A percentile compares a stretch with the other conserved stretches of the same genome.
These are phyloP conservation scores for Hepatocystis sp. DNA, from an alignment of 169 alveolate genomes.

Conservation along the genomic window DNA sequence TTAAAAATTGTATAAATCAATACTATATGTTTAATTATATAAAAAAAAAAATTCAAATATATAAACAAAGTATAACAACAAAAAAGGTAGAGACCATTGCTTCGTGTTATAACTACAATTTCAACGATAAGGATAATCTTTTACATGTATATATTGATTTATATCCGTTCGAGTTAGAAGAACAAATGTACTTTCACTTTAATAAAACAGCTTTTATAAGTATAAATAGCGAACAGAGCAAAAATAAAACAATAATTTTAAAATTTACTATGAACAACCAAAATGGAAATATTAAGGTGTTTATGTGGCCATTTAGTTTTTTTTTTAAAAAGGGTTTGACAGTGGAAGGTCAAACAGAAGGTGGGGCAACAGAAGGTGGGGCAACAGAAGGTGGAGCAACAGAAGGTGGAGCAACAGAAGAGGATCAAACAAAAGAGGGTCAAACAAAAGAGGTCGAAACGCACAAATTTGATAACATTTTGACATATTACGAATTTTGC, in stretches of 20 bases:
- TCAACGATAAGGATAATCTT: constrained; percentile 6
- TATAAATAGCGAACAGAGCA: constrained; percentile 11
- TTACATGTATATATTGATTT: constrained; percentile 44
- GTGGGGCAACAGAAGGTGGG: too few species aligned
- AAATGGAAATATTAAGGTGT: constrained; percentile 34
- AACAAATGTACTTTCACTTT: constrained; percentile 18
- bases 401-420: too few species aligned
- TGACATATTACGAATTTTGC: constrained; percentile 12
- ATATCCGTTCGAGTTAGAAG: constrained; percentile 6
- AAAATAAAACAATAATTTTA: constrained; percentile 36
- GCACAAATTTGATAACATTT: not conserved
- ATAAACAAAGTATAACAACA: not conserved
- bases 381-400: too few species aligned
- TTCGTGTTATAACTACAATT: constrained; percentile 32
- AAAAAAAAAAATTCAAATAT: constrained; percentile 14
- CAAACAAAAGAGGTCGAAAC: constrained; percentile 5
- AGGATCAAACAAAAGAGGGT: not conserved
- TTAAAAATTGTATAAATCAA: constrained; percentile 47
- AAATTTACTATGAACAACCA: constrained; percentile 30
- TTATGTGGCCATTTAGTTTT: constrained; percentile 63
- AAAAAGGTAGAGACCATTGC: constrained; percentile 11
- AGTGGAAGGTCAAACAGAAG: too few species aligned
- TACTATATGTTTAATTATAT: constrained; percentile 28
- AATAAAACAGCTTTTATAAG: constrained; percentile 17
- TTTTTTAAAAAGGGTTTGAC: too few species aligned